A percentile compares a stretch with the other conserved stretches of the same genome.
Conservation (phyloP, 768 basidiomycete species). For the Rhizopogon sp. region DNA sequence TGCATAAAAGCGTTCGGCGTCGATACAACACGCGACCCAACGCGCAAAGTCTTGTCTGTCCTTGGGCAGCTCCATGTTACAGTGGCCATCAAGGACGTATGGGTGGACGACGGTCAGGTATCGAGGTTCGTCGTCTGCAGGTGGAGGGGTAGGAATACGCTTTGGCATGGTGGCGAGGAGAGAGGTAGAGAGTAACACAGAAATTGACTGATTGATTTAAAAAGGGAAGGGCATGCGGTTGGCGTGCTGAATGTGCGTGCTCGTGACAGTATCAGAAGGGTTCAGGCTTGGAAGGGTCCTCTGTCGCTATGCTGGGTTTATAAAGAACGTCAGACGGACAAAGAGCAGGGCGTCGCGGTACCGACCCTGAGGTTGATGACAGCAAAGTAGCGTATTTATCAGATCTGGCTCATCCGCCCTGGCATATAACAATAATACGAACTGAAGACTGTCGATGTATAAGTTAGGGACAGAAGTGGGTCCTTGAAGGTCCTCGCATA, state of each 20-base stretch:
- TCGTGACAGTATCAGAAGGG: not conserved
- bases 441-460: not conserved
- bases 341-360: not conserved
- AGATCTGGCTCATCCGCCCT: not conserved
- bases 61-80: conserved; percentile 34
- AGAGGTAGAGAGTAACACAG: not conserved
- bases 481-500: not conserved
- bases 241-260: not conserved
- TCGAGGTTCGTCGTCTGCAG: conserved; percentile 37
- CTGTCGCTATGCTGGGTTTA: not conserved
- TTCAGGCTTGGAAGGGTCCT: not conserved
- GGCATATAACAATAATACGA: not conserved
- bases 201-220: not conserved
- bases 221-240: conserved; percentile 1
- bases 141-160: conserved; percentile 37
- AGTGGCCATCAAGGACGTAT: conserved; percentile 32
- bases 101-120: conserved; percentile 42
- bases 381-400: not conserved
- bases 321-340: not conserved
- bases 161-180: conserved; percentile 31
- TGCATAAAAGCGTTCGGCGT: conserved; percentile 29
- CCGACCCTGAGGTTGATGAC: not conserved
- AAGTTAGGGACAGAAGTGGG: not conserved
- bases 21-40: conserved; percentile 40
- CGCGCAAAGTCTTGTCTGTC: conserved; percentile 34